Evolutionary conservation across 495 filamentous ascomycete species (phyloP).

Genomic region (Copromyces sp.): DNA sequence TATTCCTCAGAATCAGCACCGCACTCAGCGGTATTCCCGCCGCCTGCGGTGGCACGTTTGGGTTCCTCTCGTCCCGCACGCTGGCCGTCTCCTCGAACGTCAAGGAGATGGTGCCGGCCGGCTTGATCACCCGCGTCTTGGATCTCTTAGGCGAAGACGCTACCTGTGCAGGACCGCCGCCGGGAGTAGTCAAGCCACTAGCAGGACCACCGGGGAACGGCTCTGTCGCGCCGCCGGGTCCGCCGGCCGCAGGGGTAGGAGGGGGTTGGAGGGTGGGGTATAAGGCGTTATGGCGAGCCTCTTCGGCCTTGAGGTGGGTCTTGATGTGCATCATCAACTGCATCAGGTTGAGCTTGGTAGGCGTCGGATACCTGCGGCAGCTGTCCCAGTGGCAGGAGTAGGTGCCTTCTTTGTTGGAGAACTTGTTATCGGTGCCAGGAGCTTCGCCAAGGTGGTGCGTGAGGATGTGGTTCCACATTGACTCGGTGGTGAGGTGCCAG

Average conservation of each 20-base stretch:
- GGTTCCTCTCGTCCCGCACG: constrained; percentile 60
- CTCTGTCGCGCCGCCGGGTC: background rate
- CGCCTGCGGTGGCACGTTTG: constrained; percentile 48
- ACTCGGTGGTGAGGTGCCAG: constrained; percentile 47
- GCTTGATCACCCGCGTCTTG: constrained; percentile 41
- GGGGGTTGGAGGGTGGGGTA: background rate
- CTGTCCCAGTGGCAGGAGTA: constrained; percentile 47
- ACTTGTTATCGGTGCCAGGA: constrained; percentile 39
- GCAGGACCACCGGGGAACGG: background rate
- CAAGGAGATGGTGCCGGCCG: constrained; percentile 42
- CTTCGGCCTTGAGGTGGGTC: constrained; percentile 47
- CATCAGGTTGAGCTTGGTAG: constrained; percentile 37
- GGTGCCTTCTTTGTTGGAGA: constrained; percentile 29
- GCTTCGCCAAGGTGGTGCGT: constrained; percentile 53
- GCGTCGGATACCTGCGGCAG: constrained; percentile 41
- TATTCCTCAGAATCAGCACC: constrained; percentile 77
- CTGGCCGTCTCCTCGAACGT: constrained; percentile 52
- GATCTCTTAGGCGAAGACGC: constrained; percentile 24
- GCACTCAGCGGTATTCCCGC: constrained; percentile 77
- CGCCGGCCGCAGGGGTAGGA: background rate
- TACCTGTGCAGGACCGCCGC: background rate
- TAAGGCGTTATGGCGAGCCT: constrained; percentile 9
- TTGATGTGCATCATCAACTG: constrained; percentile 52
- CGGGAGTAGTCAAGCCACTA: background rate
- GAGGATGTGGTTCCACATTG: constrained; percentile 69